Conservation (phyloP, 805 yeast genomes). For the Ogataea glucozyma region DNA sequence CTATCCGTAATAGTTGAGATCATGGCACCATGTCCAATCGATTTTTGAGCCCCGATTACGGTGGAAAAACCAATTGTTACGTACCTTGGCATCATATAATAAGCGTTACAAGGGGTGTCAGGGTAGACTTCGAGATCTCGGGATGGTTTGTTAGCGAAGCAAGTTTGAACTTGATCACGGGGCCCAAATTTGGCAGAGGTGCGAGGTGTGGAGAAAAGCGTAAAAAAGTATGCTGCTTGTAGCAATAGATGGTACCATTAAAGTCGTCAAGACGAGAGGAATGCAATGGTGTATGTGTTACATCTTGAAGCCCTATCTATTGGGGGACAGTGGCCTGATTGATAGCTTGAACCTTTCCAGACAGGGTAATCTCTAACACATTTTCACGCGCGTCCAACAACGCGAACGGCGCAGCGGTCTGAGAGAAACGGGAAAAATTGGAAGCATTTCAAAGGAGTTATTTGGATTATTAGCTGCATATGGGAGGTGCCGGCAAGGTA, state of each 20-base stretch:
- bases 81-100: neutral
- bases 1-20: neutral
- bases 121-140: neutral
- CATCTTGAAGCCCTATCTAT: no score
- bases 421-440: no score
- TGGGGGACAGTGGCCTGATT: no score
- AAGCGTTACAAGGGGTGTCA: neutral
- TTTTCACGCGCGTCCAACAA: no score
- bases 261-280: neutral
- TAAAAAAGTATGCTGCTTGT: neutral
- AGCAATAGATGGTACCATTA: neutral
- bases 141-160: slow-evolving; percentile 1
- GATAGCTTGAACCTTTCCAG: no score
- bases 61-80: neutral
- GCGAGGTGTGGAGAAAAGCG: slow-evolving; percentile 14
- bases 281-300: neutral
- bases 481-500: no score
- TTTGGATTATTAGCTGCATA: no score
- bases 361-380: no score
- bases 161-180: slow-evolving; percentile 6
- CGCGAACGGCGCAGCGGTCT: no score
- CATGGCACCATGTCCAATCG: neutral
- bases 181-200: slow-evolving; percentile 11
- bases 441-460: no score
- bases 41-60: neutral